phyloP scores from a whole-genome alignment of 805 yeast genomes.

The Kluyveromyces lactis region DNA sequence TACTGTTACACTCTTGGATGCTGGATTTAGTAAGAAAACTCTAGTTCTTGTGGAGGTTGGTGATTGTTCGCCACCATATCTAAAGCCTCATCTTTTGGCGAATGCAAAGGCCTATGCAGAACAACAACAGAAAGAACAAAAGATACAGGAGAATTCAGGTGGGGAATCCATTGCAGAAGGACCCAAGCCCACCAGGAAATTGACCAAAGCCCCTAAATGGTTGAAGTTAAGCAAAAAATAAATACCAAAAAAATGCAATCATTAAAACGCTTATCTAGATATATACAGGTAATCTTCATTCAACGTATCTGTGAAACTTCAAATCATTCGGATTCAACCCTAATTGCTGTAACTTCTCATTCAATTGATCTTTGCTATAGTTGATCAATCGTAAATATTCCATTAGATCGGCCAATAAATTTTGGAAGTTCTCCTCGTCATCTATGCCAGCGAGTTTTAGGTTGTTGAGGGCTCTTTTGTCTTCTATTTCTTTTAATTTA shows the following conservation, averaged over 20 bases:
- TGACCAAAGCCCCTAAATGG: slow-evolving; percentile 30
- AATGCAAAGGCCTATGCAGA: slow-evolving; percentile 24
- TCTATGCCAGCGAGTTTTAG: neutral
- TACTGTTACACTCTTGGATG: slow-evolving; percentile 27
- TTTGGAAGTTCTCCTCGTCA: neutral
- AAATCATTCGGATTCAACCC: neutral
- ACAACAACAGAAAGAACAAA: slow-evolving; percentile 7
- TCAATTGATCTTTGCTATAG: neutral
- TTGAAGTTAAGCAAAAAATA: slow-evolving; percentile 32
- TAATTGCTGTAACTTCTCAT: neutral
- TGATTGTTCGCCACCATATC: slow-evolving; percentile 18
- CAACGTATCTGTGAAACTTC: too few species aligned
- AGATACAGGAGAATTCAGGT: slow-evolving; percentile 7
- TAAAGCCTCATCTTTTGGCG: slow-evolving; percentile 23
- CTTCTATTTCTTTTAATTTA: neutral
- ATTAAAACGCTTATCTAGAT: neutral
- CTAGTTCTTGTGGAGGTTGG: slow-evolving; percentile 36
- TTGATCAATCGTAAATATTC: neutral
- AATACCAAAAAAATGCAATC: neutral
- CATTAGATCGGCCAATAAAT: neutral
- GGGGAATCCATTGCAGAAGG: slow-evolving; percentile 4
- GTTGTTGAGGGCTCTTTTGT: neutral
- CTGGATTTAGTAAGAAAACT: slow-evolving; percentile 41
- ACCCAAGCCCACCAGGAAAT: neutral
- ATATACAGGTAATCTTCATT: too few species aligned